phyloP scores from a whole-genome alignment of 2,329 filamentous ascomycete species.

The Epichloe brachyelytri region DNA sequence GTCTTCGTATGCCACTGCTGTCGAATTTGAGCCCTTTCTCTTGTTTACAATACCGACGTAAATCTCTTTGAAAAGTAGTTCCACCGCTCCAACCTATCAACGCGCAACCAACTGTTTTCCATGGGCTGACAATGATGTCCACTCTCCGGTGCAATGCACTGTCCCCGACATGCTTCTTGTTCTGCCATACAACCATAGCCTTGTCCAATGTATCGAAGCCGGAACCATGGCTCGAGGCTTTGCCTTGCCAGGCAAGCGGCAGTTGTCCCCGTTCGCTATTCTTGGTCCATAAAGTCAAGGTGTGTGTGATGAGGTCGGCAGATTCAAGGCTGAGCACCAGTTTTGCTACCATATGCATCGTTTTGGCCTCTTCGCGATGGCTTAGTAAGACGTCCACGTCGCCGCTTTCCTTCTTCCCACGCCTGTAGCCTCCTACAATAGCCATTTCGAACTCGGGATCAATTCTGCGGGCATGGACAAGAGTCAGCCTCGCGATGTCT shows the following conservation, averaged over 20 bases:
- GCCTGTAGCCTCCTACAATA: slow-evolving; percentile 70
- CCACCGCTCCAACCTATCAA: slow-evolving; percentile 80
- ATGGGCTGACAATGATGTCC: slow-evolving; percentile 83
- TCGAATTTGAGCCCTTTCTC: slow-evolving; percentile 73
- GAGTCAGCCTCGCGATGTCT: slow-evolving; percentile 49
- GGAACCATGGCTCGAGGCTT: slow-evolving; percentile 22
- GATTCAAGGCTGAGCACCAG: slow-evolving; percentile 59
- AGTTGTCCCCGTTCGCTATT: slow-evolving; percentile 61
- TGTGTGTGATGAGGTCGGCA: slow-evolving; percentile 66
- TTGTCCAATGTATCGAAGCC: slow-evolving; percentile 89
- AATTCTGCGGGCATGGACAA: slow-evolving; percentile 52
- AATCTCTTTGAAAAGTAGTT: slow-evolving; percentile 79
- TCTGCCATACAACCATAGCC: slow-evolving; percentile 82
- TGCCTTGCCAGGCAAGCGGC: slow-evolving; percentile 40
- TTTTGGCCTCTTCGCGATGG: slow-evolving; percentile 59
- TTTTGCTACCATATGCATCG: slow-evolving; percentile 56
- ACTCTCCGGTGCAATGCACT: slow-evolving; percentile 60
- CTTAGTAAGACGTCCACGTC: slow-evolving; percentile 82
- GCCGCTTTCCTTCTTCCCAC: slow-evolving; percentile 59
- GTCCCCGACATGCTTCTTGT: slow-evolving; percentile 2
- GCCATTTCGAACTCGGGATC: slow-evolving; percentile 40
- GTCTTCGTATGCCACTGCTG: slow-evolving; percentile 68
- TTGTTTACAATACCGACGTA: slow-evolving; percentile 67
- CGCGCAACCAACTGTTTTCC: slow-evolving; percentile 80
- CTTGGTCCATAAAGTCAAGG: slow-evolving; percentile 54